These are phyloP conservation scores for Neonectria punicea DNA, from an alignment of 2,329 filamentous ascomycete species.

Conservation along the genomic window DNA sequence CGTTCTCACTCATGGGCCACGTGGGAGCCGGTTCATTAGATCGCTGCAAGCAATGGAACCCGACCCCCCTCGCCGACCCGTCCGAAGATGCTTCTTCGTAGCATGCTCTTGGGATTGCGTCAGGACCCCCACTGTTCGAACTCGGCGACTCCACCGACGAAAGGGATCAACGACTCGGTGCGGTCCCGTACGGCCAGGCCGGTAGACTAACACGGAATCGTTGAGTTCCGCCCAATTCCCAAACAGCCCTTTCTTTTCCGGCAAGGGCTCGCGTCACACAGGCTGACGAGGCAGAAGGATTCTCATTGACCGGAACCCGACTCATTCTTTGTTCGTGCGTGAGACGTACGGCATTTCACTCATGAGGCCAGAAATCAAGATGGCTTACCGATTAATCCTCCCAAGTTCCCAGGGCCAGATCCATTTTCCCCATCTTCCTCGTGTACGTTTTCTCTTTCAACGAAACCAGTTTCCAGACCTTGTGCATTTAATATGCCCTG, in stretches of 20 bases:
- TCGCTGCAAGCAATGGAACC: not conserved
- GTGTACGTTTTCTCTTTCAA: not conserved
- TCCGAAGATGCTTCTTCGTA: conserved; percentile 9
- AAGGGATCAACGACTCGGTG: conserved; percentile 13
- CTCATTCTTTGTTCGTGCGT: not conserved
- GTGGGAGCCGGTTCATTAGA: conserved; percentile 14
- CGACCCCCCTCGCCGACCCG: not conserved
- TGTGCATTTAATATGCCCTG: not conserved
- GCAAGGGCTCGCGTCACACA: conserved; percentile 6
- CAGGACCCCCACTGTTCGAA: conserved; percentile 27
- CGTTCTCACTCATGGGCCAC: conserved; percentile 11
- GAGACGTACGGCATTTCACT: not conserved
- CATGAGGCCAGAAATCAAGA: not conserved
- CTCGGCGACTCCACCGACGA: conserved; percentile 1
- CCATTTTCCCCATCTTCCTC: not conserved
- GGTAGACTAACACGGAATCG: conserved; percentile 6
- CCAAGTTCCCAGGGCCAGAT: no score
- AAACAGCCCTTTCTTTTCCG: not conserved
- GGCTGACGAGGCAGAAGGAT: not conserved
- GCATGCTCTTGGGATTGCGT: conserved; percentile 28
- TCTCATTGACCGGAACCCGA: not conserved
- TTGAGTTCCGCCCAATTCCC: not conserved
- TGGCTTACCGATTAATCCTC: not conserved
- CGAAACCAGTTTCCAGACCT: not conserved
- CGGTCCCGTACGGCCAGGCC: conserved; percentile 1